phyloP scores from a whole-genome alignment of 345 rosid species.

The Sisymbrium altissimum region DNA sequence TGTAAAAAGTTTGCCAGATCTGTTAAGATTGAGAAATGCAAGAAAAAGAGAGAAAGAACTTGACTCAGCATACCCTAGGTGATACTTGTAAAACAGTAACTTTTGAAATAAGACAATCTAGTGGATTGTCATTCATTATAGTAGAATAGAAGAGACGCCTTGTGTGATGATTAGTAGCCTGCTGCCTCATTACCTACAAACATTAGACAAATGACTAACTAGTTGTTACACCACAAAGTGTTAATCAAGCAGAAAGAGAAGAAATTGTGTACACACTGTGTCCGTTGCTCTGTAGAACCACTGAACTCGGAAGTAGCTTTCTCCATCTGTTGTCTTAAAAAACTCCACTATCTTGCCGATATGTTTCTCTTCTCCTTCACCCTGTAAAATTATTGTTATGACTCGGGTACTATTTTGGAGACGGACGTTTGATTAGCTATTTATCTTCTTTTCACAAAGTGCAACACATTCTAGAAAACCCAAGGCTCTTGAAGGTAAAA shows the following conservation, averaged over 20 bases:
- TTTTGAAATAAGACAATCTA: conserved; percentile 79
- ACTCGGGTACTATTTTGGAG: conserved; percentile 1
- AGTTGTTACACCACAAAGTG: conserved; percentile 13
- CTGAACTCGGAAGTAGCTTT: conserved; percentile 78
- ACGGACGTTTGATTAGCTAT: neutral
- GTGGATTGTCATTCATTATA: conserved; percentile 84
- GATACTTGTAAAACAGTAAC: conserved; percentile 50
- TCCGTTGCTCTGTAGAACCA: conserved; percentile 96
- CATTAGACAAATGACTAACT: conserved; percentile 3
- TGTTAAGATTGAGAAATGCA: conserved; percentile 2
- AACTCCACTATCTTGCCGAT: conserved; percentile 79
- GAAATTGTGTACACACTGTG: conserved; percentile 53
- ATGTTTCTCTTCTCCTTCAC: conserved; percentile 53
- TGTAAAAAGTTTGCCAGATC: neutral
- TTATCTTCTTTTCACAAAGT: neutral
- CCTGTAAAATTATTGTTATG: conserved; percentile 44
- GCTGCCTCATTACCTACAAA: conserved; percentile 63
- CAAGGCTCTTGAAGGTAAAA: conserved; percentile 12
- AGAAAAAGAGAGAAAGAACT: neutral
- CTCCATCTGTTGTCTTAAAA: conserved; percentile 68
- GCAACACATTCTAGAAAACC: neutral
- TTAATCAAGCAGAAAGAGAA: conserved; percentile 17
- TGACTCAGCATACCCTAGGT: conserved; percentile 51
- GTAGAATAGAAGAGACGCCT: conserved; percentile 84
- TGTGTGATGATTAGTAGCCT: conserved; percentile 58